These are phyloP conservation scores for Wickerhamomyces queroliae DNA, from an alignment of 805 yeast species.

Conservation along the genomic window DNA sequence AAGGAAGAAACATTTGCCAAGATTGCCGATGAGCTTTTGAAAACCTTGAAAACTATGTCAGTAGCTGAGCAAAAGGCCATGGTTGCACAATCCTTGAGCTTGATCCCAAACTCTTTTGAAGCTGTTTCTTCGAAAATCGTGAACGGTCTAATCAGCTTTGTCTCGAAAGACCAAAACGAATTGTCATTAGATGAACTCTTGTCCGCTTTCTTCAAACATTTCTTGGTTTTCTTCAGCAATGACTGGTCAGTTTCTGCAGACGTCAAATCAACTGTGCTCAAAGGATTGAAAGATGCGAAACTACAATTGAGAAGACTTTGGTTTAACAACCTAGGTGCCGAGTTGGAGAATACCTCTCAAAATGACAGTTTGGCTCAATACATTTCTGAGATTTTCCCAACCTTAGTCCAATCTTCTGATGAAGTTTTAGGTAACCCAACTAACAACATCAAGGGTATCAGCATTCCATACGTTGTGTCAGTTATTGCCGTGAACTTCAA, in stretches of 20 bases:
- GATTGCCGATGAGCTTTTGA: constrained; percentile 48
- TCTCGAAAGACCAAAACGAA: constrained; percentile 76
- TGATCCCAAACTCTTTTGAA: constrained; percentile 21
- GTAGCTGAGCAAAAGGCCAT: constrained; percentile 61
- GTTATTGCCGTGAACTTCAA: constrained; percentile 18
- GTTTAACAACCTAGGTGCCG: constrained; percentile 46
- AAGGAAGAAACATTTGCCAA: constrained; percentile 24
- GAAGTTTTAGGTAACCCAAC: constrained; percentile 48
- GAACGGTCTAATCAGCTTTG: constrained; percentile 40
- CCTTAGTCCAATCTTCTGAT: constrained; percentile 25
- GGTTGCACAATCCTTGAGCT: constrained; percentile 38
- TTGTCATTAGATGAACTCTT: constrained; percentile 44
- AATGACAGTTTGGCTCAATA: constrained; percentile 11
- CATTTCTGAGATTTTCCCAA: constrained; percentile 18
- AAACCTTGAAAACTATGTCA: constrained; percentile 51
- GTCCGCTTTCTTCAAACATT: constrained; percentile 42
- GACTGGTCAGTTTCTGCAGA: constrained; percentile 13
- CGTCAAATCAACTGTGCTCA: constrained; percentile 22
- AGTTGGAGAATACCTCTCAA: constrained; percentile 13
- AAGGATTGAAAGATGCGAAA: constrained; percentile 66
- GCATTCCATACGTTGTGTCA: constrained; percentile 48
- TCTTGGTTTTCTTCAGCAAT: constrained; percentile 25
- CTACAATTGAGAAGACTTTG: constrained; percentile 59
- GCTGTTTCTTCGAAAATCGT: constrained; percentile 34
- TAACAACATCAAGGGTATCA: constrained; percentile 36